Evolutionary conservation across 306 rosid genomes (phyloP), one percentile per base, ranked within the genome.

Genomic region (Lathyrus oleraceus): DNA sequence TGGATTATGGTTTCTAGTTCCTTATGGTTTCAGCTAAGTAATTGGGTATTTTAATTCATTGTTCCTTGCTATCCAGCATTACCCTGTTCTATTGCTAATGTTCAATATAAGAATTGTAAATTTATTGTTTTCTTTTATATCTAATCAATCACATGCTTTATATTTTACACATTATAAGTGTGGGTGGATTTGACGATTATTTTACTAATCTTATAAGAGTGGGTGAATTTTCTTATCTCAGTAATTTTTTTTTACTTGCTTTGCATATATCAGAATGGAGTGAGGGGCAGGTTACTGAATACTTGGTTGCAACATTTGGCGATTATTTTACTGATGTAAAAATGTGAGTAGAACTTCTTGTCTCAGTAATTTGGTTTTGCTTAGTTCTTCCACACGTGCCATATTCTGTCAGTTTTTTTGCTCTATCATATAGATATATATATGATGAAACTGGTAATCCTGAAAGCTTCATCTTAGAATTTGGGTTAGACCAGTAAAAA

Each of bases 301-400:
- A 78, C 90, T 89, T 94, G 62, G 96, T 91, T 78, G 96, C 95
- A 77, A 91, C 99, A 23, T 94, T 94, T 77, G 82, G 97, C 27
- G 99, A 94, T 81, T 94, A 94, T 82, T 94, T 94, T 71, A 72
- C 82, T n/a, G 97, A 94, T 73, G 92, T 94, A 44, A 94, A 94
- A 79, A 81, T 91, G 99, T 94, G 84, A 94, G 96, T 76, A 45
- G 47, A 53, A 35, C 61, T 74, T 30, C 72, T 54, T 61, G 42
- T 52, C 70, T 72, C 45, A 0, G 35, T 44, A 56, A 73, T 69
- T 60, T 81, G 10, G 42, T 17, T 40, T 27, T 61, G 67, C 48
- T 74, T 38, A 15, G 66, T 64, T 39, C 23, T 13, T 42, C 40
- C 13, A 2, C 53, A n/a, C 17, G 8, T 67, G 15, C 54, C 65